phyloP scores from a whole-genome alignment of 2,329 filamentous ascomycete species.

The Rhytidhysteron rufulum region DNA sequence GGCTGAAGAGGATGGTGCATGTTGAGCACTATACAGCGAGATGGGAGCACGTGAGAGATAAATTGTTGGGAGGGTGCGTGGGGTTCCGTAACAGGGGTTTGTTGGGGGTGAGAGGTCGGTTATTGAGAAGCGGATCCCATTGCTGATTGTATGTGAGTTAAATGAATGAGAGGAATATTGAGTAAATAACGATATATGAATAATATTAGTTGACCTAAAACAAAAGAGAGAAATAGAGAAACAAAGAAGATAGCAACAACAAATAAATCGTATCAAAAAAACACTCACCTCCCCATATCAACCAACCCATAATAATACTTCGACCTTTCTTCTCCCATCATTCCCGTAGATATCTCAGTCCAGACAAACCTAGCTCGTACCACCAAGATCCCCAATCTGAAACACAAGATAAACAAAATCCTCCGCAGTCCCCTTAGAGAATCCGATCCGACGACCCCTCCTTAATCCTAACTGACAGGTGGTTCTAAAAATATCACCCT shows the following conservation, averaged over 20 bases:
- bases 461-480: too few relatives aligned
- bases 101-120: conserved; percentile 63
- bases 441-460: too few relatives aligned
- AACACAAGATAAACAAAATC: too few relatives aligned
- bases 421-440: too few relatives aligned
- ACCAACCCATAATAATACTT: conserved; percentile 2
- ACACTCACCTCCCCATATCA: conserved; percentile 4
- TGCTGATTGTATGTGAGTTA: conserved; percentile 49
- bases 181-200: background rate
- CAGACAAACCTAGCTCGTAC: too few relatives aligned
- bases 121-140: conserved; percentile 86
- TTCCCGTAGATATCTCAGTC: too few relatives aligned
- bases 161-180: background rate
- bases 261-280: background rate
- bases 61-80: conserved; percentile 68
- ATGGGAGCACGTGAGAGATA: conserved; percentile 72
- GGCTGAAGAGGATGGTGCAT: conserved; percentile 27
- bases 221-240: background rate
- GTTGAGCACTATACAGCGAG: conserved; percentile 75
- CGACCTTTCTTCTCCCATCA: too few relatives aligned
- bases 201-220: background rate
- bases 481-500: too few relatives aligned
- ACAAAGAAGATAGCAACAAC: background rate
- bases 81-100: too few relatives aligned
- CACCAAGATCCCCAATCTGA: too few relatives aligned